Evolutionary conservation across 2,329 filamentous ascomycete species (phyloP), one percentile per base, ranked within the genome.

Genomic region (Cryphonectria nitschkei): DNA sequence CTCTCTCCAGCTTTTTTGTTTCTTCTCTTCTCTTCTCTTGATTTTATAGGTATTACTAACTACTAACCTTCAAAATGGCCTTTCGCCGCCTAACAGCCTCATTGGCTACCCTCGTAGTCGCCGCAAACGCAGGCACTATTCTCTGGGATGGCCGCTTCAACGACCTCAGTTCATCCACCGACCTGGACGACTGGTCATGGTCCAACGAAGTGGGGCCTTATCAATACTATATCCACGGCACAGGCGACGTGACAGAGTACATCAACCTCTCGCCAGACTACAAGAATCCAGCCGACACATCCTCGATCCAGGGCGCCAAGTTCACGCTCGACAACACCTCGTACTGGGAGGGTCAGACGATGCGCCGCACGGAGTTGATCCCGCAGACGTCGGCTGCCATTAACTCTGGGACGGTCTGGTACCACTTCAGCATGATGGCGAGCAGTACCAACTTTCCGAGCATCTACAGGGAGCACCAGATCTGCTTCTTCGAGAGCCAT

Each of bases 141-240:
- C 79, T 90, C 16, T 92, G 89, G 89, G 89, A 91, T 78, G 89
- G 89, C 39, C 86, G 89, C 65, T 89, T 91, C 83, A 91, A 91
- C 78, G 85, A 88, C 70, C 81, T 89, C 74, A 80, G 81, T 22
- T 82, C 85, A 11, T 84, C 84, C 58, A 75, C 82, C 2, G 88
- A 90, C 77, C 83, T 91, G 41, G 82, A 84, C 75, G 84, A 85
- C 56, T 91, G 90, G 90, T 89, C 86, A 4, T 93, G 87, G 86
- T 84, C 84, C n/a, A 91, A 89, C 79, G 87, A 90, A 80, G 88
- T 91, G 75, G 89, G 89, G 37, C 86, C 89, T 0, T 93, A 92
- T 81, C 91, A 93, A 79, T 93, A 91, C 84, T 93, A 93, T 82
- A 93, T 93, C 78, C 91, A 93, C 81, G 92, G 91, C 50, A 81